phyloP scores from a whole-genome alignment of 495 filamentous ascomycete genomes.

The Aspergillus olivimuriae region DNA sequence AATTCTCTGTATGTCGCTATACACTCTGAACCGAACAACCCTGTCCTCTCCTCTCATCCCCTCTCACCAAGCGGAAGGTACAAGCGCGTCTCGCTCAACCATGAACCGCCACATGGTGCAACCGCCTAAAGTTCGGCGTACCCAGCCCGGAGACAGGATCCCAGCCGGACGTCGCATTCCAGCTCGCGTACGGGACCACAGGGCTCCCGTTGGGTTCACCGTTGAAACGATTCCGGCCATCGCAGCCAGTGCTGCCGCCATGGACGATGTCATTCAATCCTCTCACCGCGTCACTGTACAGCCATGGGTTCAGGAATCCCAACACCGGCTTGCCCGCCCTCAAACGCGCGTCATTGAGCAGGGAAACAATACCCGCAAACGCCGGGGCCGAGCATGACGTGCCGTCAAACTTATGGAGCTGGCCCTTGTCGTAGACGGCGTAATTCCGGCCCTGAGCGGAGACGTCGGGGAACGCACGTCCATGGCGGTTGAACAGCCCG shows the following conservation, averaged over 20 bases:
- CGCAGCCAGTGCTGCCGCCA: constrained; percentile 58
- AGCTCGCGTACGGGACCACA: constrained; percentile 33
- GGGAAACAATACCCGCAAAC: constrained; percentile 54
- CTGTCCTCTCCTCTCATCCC: no score
- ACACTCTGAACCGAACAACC: no score
- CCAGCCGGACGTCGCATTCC: constrained; percentile 53
- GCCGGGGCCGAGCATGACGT: constrained; percentile 62
- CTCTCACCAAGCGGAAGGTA: no score
- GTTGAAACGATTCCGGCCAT: constrained; percentile 36
- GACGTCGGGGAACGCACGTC: constrained; percentile 70
- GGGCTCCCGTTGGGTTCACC: constrained; percentile 31
- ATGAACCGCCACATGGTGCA: constrained; percentile 26
- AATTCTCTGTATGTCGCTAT: no score
- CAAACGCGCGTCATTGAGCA: constrained; percentile 63
- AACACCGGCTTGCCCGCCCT: constrained; percentile 47
- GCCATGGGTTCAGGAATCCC: constrained; percentile 72
- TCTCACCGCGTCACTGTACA: constrained; percentile 49
- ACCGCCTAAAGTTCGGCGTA: constrained; percentile 42
- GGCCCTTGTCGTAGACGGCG: constrained; percentile 48
- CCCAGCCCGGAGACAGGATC: constrained; percentile 57
- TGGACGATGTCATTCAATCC: constrained; percentile 59
- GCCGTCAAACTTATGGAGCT: constrained; percentile 46
- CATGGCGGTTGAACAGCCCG: constrained; percentile 52
- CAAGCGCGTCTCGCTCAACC: neutral
- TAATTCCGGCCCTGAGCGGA: constrained; percentile 54